Evolutionary conservation across 2,329 filamentous ascomycete species (phyloP).

Genomic region (Tolypocladium tundrense): DNA sequence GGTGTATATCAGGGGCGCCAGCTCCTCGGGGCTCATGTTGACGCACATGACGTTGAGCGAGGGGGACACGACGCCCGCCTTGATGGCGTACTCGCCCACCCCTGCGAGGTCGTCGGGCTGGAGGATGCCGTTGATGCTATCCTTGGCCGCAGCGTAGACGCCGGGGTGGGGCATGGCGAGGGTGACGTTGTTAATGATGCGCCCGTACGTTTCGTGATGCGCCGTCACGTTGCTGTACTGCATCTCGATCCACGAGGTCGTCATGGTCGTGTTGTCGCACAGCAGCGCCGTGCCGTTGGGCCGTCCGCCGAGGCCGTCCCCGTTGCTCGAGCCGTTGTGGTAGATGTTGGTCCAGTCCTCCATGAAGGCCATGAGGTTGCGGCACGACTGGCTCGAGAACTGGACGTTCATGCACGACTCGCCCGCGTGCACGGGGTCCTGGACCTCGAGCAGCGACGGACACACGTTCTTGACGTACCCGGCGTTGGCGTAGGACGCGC

Average conservation of each 20-base stretch:
- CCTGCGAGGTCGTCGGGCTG: slow-evolving; percentile 57
- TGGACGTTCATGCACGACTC: slow-evolving; percentile 58
- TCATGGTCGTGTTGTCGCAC: slow-evolving; percentile 63
- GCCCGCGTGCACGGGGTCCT: slow-evolving; percentile 29
- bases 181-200: slow-evolving; percentile 66
- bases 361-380: slow-evolving; percentile 57
- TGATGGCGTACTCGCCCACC: slow-evolving; percentile 57
- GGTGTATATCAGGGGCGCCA: slow-evolving; percentile 55
- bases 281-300: slow-evolving; percentile 53
- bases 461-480: slow-evolving; percentile 46
- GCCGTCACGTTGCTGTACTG: slow-evolving; percentile 40
- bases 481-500: slow-evolving; percentile 53
- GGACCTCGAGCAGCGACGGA: slow-evolving; percentile 44
- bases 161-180: slow-evolving; percentile 67
- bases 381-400: slow-evolving; percentile 59
- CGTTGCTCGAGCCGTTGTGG: slow-evolving; percentile 29
- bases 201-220: slow-evolving; percentile 35
- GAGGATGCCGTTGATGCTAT: slow-evolving; percentile 53
- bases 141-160: slow-evolving; percentile 53
- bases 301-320: slow-evolving; percentile 32
- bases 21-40: slow-evolving; percentile 48
- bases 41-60: slow-evolving; percentile 64
- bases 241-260: slow-evolving; percentile 57
- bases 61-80: slow-evolving; percentile 60
- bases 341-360: slow-evolving; percentile 41